phyloP scores from a whole-genome alignment of 768 basidiomycete genomes.

The Lentinula raphanica region DNA sequence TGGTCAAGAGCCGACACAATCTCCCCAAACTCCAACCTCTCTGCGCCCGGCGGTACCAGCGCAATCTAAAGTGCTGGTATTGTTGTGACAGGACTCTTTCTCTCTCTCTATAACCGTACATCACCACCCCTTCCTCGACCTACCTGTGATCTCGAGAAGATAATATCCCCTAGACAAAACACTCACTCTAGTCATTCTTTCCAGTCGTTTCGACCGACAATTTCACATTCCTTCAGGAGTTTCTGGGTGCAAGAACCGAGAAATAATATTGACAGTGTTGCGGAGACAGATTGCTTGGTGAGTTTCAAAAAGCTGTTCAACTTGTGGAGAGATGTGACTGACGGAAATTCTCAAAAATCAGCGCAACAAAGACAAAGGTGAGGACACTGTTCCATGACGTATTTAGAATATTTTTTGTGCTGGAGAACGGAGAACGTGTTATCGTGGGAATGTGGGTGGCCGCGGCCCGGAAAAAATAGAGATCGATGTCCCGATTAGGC shows the following conservation, averaged over 20 bases:
- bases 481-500: not conserved
- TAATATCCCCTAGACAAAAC: constrained; percentile 9
- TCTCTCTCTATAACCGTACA: constrained; percentile 5
- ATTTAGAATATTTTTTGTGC: not conserved
- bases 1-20: constrained; percentile 40
- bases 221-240: not conserved
- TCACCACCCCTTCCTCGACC: constrained; percentile 11
- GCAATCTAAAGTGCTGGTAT: not conserved
- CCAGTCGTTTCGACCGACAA: not conserved
- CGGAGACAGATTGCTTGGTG: not conserved
- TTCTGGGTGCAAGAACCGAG: not conserved
- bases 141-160: not conserved
- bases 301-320: not conserved
- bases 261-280: not conserved
- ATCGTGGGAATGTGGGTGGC: not conserved
- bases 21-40: constrained; percentile 16
- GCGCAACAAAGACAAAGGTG: not conserved
- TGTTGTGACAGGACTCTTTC: not conserved
- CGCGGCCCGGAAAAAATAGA: not conserved
- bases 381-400: not conserved
- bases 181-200: constrained; percentile 24
- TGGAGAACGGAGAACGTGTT: constrained; percentile 4
- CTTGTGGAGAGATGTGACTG: no score
- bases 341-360: not conserved
- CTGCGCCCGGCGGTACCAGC: constrained; percentile 1